Evolutionary conservation across 805 yeast genomes (phyloP).

Genomic region (Torulaspora maleeae): DNA sequence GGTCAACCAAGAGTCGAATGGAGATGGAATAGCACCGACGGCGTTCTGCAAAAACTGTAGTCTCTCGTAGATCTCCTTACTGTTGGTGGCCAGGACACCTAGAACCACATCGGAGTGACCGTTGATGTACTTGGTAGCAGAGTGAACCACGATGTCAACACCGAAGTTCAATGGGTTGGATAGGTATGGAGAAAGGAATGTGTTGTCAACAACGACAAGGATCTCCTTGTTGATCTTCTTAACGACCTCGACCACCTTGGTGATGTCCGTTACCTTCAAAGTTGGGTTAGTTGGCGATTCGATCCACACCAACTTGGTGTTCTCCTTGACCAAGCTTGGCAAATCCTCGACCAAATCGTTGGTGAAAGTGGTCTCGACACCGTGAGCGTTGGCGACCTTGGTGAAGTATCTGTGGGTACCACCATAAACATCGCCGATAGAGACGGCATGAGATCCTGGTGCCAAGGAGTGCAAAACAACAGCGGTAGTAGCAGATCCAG

Average conservation of each 20-base stretch:
- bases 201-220: slow-evolving; percentile 76
- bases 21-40: slow-evolving; percentile 82
- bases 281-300: slow-evolving; percentile 91
- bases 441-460: slow-evolving; percentile 66
- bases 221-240: slow-evolving; percentile 49
- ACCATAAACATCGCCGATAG: slow-evolving; percentile 84
- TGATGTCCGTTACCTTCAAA: slow-evolving; percentile 69
- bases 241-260: slow-evolving; percentile 54
- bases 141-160: slow-evolving; percentile 83
- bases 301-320: slow-evolving; percentile 78
- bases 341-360: slow-evolving; percentile 58
- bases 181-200: slow-evolving; percentile 81
- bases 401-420: slow-evolving; percentile 91
- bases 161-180: slow-evolving; percentile 80
- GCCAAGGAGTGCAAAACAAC: slow-evolving; percentile 68
- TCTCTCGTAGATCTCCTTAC: slow-evolving; percentile 53
- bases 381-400: slow-evolving; percentile 76
- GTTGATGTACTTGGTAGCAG: slow-evolving; percentile 85
- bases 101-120: slow-evolving; percentile 91
- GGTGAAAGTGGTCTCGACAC: slow-evolving; percentile 64
- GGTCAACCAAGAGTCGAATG: slow-evolving; percentile 89
- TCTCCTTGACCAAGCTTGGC: slow-evolving; percentile 48
- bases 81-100: slow-evolving; percentile 75
- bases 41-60: slow-evolving; percentile 81
- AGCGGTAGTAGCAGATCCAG: slow-evolving; percentile 86